phyloP scores from a whole-genome alignment of 306 rosid species.

The Rosa lucieae region DNA sequence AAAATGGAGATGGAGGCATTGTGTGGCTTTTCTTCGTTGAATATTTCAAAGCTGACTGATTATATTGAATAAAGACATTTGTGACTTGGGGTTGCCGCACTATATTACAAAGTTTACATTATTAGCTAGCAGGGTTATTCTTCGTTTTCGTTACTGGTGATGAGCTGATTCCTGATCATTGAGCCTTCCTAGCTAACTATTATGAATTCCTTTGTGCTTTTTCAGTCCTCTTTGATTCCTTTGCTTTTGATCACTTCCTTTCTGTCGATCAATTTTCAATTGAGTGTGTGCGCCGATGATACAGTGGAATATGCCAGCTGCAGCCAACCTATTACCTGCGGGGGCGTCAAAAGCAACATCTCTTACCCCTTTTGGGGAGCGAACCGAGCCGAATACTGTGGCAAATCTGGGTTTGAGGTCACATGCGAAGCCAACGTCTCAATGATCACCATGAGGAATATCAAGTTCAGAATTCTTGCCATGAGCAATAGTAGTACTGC shows the following conservation, averaged over 20 bases:
- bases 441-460: background rate
- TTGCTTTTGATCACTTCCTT: conserved; percentile 1
- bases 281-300: background rate
- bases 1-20: background rate
- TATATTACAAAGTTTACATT: background rate
- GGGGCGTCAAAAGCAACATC: background rate
- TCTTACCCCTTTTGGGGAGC: conserved; percentile 29
- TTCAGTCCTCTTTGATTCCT: background rate
- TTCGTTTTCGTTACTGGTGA: background rate
- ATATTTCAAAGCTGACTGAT: background rate
- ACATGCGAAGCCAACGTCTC: background rate
- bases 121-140: background rate
- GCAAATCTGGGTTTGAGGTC: background rate
- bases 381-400: conserved; percentile 15
- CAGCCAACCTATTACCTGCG: background rate
- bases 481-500: accelerated
- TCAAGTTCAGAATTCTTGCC: background rate
- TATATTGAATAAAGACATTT: background rate
- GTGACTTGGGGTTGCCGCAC: background rate
- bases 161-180: background rate
- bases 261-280: background rate
- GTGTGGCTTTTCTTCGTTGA: background rate
- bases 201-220: background rate
- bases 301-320: background rate
- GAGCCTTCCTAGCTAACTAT: background rate